phyloP scores from a whole-genome alignment of 2,329 filamentous ascomycete species.

The Camptophora hylomeconis region DNA sequence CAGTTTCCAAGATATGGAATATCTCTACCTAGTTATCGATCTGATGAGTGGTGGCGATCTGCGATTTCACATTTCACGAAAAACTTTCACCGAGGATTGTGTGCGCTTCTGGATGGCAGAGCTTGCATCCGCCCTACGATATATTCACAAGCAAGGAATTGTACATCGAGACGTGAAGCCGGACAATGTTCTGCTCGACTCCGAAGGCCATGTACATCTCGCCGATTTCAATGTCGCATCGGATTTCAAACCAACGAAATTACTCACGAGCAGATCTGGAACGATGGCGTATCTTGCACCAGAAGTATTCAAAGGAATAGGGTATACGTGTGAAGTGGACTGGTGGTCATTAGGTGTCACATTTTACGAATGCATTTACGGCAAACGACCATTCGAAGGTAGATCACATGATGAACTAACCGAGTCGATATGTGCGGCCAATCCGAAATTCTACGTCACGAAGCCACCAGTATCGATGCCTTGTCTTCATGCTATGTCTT shows the following conservation, averaged over 20 bases:
- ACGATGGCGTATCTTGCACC: constrained; percentile 91
- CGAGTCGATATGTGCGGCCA: constrained; percentile 65
- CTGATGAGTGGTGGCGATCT: constrained; percentile 96
- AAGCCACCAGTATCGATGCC: constrained; percentile 77
- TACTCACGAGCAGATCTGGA: constrained; percentile 87
- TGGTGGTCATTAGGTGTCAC: constrained; percentile 98
- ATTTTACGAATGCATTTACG: constrained; percentile 99
- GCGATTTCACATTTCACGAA: constrained; percentile 93
- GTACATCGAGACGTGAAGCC: constrained; percentile 87
- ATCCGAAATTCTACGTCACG: constrained; percentile 82
- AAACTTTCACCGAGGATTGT: constrained; percentile 94
- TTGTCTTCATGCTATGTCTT: constrained; percentile 79
- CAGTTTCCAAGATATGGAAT: constrained; percentile 98
- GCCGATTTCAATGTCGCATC: constrained; percentile 99
- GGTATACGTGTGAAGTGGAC: constrained; percentile 81
- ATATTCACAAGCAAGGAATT: constrained; percentile 75
- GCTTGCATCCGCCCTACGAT: constrained; percentile 77
- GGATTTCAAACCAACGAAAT: constrained; percentile 70
- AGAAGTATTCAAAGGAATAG: constrained; percentile 82
- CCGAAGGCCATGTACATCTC: constrained; percentile 87
- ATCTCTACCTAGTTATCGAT: constrained; percentile 96
- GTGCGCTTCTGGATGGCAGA: constrained; percentile 96
- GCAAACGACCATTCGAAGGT: constrained; percentile 93
- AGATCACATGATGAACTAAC: constrained; percentile 70
- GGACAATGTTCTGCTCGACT: constrained; percentile 78